phyloP scores from a whole-genome alignment of 208 protist species.

The Acanthamoeba lugdunensis region DNA sequence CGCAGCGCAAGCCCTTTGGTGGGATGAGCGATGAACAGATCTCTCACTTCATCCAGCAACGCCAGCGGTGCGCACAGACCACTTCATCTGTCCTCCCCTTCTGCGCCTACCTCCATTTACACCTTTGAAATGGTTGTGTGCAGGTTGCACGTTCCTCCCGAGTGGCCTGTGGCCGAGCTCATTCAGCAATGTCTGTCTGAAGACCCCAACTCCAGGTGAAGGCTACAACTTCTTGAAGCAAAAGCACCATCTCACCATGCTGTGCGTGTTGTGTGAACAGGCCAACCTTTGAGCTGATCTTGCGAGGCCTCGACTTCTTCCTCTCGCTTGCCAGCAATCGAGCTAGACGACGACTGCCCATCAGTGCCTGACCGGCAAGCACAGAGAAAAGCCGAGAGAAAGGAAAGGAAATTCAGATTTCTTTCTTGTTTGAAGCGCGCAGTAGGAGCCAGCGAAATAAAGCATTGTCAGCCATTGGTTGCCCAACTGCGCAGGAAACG shows the following conservation, averaged over 20 bases:
- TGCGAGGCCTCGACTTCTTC: constrained; percentile 1
- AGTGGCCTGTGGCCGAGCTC: constrained; percentile 15
- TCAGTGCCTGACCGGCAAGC: background rate
- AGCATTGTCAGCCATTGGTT: background rate
- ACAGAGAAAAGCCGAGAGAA: background rate
- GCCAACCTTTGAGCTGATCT: background rate
- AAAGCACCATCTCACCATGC: no score
- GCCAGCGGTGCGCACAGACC: background rate
- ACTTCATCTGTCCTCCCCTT: background rate
- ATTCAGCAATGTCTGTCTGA: constrained; percentile 10
- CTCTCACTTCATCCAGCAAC: background rate
- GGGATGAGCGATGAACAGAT: constrained; percentile 37
- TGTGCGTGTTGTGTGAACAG: background rate
- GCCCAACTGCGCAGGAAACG: background rate
- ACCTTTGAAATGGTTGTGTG: background rate
- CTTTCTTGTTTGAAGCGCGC: background rate
- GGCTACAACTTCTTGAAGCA: no score
- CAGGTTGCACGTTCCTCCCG: background rate
- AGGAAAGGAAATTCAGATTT: background rate
- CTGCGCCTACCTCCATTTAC: background rate
- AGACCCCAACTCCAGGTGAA: background rate
- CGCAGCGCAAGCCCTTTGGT: constrained; percentile 10
- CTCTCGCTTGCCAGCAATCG: background rate
- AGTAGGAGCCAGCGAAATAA: background rate
- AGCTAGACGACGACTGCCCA: background rate